Percentiles rank a stretch among this genome's conserved stretches.
These are phyloP conservation scores for Stylonectria norvegica DNA, from an alignment of 2,329 filamentous ascomycete genomes.

Conservation along the genomic window DNA sequence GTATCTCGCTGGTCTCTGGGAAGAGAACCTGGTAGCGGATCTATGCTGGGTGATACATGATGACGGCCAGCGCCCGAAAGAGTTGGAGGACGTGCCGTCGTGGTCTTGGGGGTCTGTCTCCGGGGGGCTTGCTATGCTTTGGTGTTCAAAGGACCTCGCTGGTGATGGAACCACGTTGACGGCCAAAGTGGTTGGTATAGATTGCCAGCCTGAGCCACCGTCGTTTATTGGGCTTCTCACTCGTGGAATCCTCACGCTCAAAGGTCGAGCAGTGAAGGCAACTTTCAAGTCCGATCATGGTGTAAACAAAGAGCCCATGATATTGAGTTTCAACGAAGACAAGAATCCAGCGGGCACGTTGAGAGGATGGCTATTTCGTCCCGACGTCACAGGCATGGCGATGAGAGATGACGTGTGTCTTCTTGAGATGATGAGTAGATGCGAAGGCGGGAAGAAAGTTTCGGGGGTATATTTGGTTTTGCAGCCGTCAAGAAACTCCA, in stretches of 20 bases:
- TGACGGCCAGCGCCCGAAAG: conserved; percentile 4
- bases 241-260: conserved; percentile 4
- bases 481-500: background rate
- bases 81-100: conserved; percentile 10
- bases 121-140: conserved; percentile 10
- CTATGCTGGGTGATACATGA: conserved; percentile 14
- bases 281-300: background rate
- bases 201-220: conserved; percentile 11
- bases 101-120: conserved; percentile 17
- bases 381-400: conserved; percentile 2
- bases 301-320: background rate
- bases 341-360: background rate
- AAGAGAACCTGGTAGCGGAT: conserved; percentile 10
- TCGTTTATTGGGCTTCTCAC: conserved; percentile 7
- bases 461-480: conserved; percentile 6
- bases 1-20: conserved; percentile 15
- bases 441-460: background rate
- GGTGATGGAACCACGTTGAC: conserved; percentile 2
- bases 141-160: conserved; percentile 10
- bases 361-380: conserved; percentile 8
- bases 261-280: conserved; percentile 8
- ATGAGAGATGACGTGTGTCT: background rate
- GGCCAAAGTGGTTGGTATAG: conserved; percentile 5
- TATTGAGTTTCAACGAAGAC: background rate
- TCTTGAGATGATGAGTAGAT: conserved; percentile 8